Evolutionary conservation across 805 yeast genomes (phyloP), one percentile per base, ranked within the genome.

Genomic region (Naumovozyma castellii): DNA sequence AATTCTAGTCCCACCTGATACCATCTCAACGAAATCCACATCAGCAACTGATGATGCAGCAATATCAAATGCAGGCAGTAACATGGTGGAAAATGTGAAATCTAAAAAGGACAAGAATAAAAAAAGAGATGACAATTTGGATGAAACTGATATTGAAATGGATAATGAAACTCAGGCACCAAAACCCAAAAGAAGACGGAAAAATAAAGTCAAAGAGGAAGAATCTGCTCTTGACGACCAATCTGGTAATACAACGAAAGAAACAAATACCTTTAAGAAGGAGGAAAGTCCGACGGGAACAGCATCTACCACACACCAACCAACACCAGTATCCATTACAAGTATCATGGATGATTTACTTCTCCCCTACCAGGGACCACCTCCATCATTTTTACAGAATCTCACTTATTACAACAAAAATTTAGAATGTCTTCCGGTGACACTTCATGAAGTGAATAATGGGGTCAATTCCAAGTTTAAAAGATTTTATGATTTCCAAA

Each of bases 321-420:
- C 43, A 4, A n/a, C 41, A 3, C 31, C 41, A 18, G 35, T 42
- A 15, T 32, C 45, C 1, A 41, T 51, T 3, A 54, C 56, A 2
- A 43, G 51, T 32, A 56, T 56, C 18, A 41, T 47, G 2, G 59
- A 59, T 29, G 63, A 58, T 41, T 40, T 53, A 16, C 41, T 32
- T 1, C 37, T 54, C 15, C 62, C 60, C 3, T 57, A 49, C 36
- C 50, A 44, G 19, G 52, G 51, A 2, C 46, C 54, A 14, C 51
- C 58, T 3, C 31, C 43, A 5, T 22, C 43, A 5, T 51, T 49
- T 20, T 19, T 46, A 3, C 42, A 44, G 13, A 43, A 46, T 25
- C 35, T 54, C 6, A 42, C 33, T 18, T 46, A 46, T 33, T 56
- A 55, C 32, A 54, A 54, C 32, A 30, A 48, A n/a, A 13, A 37